Evolutionary conservation across 2,329 filamentous ascomycete genomes (phyloP), one percentile per base, ranked within the genome.

Genomic region (Fusarium sp.): DNA sequence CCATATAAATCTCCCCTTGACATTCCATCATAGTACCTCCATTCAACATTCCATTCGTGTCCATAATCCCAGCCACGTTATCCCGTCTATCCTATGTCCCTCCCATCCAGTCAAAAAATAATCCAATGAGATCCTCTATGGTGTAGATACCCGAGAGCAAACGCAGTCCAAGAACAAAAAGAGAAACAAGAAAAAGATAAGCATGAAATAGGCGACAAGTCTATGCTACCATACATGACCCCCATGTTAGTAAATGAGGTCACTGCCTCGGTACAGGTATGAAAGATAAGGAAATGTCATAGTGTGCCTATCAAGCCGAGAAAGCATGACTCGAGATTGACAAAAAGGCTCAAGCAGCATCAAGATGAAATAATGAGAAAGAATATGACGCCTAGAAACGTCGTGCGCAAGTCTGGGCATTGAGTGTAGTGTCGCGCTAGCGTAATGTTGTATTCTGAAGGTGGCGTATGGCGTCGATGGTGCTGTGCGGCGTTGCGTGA

Each of bases 31-130:
- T 69, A 47, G 62, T 50, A 63, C 71, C 54, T 50, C 63, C 47
- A 38, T 56, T 59, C 54, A 51, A 63, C 69, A 68, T 76, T 65
- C 66, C 74, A 74, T 59, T 75, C 75, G 66, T 76, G 66, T 53
- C 71, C 68, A 42, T 68, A 55, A 59, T 47, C 66, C 71, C 47
- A 28, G 54, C 58, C 59, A 55, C 36, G 20, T 54, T 53, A 54
- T 72, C 48, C 57, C 63, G 51, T 76, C 66, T 77, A 77, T 78
- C 66, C 64, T 69, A 53, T 78, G 66, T 63, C 69, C 59, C 51
- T 60, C 63, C 57, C 32, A 56, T 36, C n/a, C 32, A 22, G 32
- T 36, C 50, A 54, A n/a, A 51, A 51, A 32, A n/a, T 48, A 75
- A 35, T 41, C 54, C 53, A 70, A 65, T 38, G 66, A 70, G 55